Conservation (phyloP, 176 grass and related monocot genomes). For the Eragrostis curvula region DNA sequence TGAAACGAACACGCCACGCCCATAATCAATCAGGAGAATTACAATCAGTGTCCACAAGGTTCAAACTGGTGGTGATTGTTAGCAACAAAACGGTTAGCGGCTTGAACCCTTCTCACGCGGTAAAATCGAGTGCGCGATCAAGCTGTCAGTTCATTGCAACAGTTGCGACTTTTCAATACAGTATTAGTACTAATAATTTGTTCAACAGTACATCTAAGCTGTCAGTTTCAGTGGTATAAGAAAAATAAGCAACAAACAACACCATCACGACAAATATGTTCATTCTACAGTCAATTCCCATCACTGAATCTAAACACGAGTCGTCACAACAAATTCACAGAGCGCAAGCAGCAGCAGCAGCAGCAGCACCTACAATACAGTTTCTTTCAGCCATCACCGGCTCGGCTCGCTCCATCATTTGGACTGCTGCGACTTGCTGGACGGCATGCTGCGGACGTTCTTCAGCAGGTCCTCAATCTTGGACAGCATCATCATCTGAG, state of each 20-base stretch:
- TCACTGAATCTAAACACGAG: neutral
- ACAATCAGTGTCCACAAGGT: too few species aligned
- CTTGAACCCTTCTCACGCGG: too few species aligned
- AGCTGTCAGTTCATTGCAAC: neutral
- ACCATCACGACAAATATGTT: neutral
- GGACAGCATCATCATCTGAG: conserved; percentile 73
- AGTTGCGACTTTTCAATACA: neutral
- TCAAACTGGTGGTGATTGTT: too few species aligned
- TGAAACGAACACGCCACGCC: too few species aligned
- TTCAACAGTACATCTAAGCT: neutral
- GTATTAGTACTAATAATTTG: too few species aligned
- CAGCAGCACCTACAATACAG: neutral
- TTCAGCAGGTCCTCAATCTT: conserved; percentile 90
- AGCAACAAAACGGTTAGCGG: too few species aligned
- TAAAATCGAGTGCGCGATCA: too few species aligned
- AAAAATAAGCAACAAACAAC: neutral
- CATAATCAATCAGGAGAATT: too few species aligned
- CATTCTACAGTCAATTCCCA: neutral
- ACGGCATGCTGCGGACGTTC: conserved; percentile 59
- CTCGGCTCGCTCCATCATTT: neutral
- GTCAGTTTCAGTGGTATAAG: neutral
- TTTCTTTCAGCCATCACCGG: too few species aligned
- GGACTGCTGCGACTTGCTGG: conserved; percentile 45
- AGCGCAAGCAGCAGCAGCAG: neutral
- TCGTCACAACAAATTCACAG: too few species aligned